These are phyloP conservation scores for Fusarium annulatum DNA, from an alignment of 2,329 filamentous ascomycete species.

Conservation along the genomic window DNA sequence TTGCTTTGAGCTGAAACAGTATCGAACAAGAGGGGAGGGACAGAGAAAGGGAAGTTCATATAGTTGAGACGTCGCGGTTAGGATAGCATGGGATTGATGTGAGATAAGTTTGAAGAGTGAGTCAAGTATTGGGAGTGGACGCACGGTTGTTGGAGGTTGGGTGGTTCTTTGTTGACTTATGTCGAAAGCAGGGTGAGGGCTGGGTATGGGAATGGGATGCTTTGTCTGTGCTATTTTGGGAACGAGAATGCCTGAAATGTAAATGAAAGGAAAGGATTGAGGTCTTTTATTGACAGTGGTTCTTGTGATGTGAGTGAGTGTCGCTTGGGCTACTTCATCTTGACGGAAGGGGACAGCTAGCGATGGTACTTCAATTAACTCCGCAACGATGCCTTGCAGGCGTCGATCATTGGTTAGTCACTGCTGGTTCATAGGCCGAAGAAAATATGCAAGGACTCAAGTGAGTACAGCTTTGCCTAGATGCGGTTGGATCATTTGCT, in stretches of 20 bases:
- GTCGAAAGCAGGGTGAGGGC: background rate
- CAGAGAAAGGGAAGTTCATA: background rate
- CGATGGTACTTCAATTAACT: too few species aligned
- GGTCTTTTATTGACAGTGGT: background rate
- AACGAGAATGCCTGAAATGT: fast-evolving
- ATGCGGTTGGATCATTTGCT: background rate
- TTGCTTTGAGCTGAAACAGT: background rate
- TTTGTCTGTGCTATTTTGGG: background rate
- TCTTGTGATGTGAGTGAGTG: background rate
- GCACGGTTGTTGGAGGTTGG: background rate
- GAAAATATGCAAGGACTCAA: too few species aligned
- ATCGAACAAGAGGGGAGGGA: background rate
- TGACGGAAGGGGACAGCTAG: fast-evolving
- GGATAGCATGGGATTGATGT: fast-evolving
- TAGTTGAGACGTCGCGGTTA: background rate
- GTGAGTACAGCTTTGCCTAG: fast-evolving
- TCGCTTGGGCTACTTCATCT: background rate
- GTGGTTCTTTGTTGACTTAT: background rate
- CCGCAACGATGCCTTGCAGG: too few species aligned
- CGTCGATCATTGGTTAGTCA: too few species aligned
- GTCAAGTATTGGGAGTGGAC: background rate
- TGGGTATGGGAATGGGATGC: background rate
- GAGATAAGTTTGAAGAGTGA: background rate
- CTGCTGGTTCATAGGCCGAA: too few species aligned
- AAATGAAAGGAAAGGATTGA: background rate